Evolutionary conservation across 306 rosid species (phyloP).

Genomic region (Begonia fuchsioides): DNA sequence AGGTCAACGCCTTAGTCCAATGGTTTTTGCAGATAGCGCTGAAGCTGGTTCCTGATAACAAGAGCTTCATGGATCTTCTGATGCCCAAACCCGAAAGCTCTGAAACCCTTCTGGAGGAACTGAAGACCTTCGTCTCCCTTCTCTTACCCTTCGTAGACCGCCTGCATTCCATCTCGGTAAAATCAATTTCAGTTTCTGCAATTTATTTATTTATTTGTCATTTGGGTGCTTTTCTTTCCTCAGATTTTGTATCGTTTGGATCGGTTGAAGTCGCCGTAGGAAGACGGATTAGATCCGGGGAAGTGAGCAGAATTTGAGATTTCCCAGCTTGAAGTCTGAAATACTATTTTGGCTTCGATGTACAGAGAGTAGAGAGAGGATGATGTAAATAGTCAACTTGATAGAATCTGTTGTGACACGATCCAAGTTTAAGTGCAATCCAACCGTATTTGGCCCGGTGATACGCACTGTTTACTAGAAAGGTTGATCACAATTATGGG

Average conservation of each 20-base stretch:
- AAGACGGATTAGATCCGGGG: background rate
- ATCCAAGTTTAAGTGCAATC: no score
- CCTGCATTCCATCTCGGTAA: constrained; percentile 56
- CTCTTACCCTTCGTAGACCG: constrained; percentile 57
- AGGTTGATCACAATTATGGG: no score
- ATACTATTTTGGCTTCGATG: no score
- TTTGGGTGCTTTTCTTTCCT: constrained; percentile 2
- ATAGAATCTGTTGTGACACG: no score
- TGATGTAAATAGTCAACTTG: no score
- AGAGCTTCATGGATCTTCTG: constrained; percentile 43
- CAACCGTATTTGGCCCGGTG: no score
- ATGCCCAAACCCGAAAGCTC: constrained; percentile 39
- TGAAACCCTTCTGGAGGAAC: constrained; percentile 45
- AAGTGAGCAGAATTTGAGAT: no score
- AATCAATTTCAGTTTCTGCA: background rate
- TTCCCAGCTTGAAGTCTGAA: no score
- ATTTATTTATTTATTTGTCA: background rate
- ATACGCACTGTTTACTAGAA: no score
- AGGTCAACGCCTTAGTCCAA: no score
- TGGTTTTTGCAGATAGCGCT: constrained; percentile 51
- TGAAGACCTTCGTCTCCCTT: constrained; percentile 39
- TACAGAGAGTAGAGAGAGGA: no score
- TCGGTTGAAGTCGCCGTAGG: constrained; percentile 42
- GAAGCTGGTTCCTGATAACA: constrained; percentile 54
- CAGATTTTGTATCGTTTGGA: constrained; percentile 58